Base-by-base conservation (phyloP, 805 yeast genomes). In the Sugiyamaella marilandica region DNA sequence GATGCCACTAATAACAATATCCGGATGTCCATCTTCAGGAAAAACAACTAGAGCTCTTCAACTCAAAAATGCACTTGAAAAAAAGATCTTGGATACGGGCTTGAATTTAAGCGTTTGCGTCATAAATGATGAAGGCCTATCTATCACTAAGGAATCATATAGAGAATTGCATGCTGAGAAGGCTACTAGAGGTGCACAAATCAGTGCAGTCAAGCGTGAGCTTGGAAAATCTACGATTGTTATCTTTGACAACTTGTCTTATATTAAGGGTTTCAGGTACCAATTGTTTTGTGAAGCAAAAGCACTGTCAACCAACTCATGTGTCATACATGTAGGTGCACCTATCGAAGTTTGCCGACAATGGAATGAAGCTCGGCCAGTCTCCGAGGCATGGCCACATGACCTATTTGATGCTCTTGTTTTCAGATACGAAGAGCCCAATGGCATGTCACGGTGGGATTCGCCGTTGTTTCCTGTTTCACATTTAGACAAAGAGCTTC, bases 271-370 rank as follows among this genome's bases (percentile, higher is more conserved):
- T 0, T 90, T 91, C 67, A 74, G 99, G 55, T 94, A 94, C 69
- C 99, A 94, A 69, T 74, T 94, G 50, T 90, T 82, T 67, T 91
- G 97, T 68, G 99, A 94, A 67, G 91, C 96, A 36, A 92, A 91
- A 66, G 85, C 89, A 1, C 74, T 83, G 26, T 76, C 82, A 14
- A 90, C 97, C 0, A 83, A 94, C 1, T 85, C 87, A 57, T 85
- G 95, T 63, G 86, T 91, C 36, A 73, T 92, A 1, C 91, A 92
- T 56, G 84, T 87, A 1, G 78, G 90, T 61, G 80, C 86, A 14
- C 84, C 96, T 0, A 59, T 77, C 3, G 84, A 80, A 0, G 71
- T 72, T 13, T 83, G 94, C 60, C 60, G 74, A 9, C 76, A 80
- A 52, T 84, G 91, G 86, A 88, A 88, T 65, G 35, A 53, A 1